phyloP scores from a whole-genome alignment of 805 yeast species.

The Saturnispora bothae region DNA sequence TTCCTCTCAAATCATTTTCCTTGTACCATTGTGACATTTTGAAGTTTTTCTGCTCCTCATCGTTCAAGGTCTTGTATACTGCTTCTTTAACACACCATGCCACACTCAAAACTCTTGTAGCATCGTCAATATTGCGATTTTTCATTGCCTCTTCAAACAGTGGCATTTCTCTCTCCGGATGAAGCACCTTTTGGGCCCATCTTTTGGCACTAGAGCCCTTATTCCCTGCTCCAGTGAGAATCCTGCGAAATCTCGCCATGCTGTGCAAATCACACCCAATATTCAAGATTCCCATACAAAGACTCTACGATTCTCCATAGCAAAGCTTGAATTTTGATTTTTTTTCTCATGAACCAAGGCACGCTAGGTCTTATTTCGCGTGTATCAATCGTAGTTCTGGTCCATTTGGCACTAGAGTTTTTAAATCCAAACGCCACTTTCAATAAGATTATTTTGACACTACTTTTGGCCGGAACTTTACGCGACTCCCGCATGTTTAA shows the following conservation, averaged over 20 bases:
- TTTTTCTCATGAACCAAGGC: too few species aligned
- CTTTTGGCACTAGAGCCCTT: constrained; percentile 27
- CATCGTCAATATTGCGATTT: constrained; percentile 17
- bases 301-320: too few species aligned
- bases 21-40: constrained; percentile 54
- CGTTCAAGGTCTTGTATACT: constrained; percentile 47
- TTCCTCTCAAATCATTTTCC: constrained; percentile 26
- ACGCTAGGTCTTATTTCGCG: too few species aligned
- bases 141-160: constrained; percentile 17
- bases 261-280: constrained; percentile 52
- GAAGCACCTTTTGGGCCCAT: constrained; percentile 40
- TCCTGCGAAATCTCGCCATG: constrained; percentile 33
- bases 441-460: constrained; percentile 18
- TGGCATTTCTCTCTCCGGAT: constrained; percentile 34
- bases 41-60: constrained; percentile 39
- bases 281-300: too few species aligned
- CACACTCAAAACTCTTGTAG: constrained; percentile 37
- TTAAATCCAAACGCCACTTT: constrained; percentile 11
- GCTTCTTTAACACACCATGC: constrained; percentile 75
- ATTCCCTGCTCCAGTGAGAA: constrained; percentile 32
- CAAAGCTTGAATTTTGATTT: too few species aligned
- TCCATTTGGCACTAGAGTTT: background rate
- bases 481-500: too few species aligned
- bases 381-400: constrained; percentile 19
- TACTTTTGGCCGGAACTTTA: too few species aligned